Evolutionary conservation across 257 asterid species (phyloP).

Genomic region (Knoxia roxburghii): DNA sequence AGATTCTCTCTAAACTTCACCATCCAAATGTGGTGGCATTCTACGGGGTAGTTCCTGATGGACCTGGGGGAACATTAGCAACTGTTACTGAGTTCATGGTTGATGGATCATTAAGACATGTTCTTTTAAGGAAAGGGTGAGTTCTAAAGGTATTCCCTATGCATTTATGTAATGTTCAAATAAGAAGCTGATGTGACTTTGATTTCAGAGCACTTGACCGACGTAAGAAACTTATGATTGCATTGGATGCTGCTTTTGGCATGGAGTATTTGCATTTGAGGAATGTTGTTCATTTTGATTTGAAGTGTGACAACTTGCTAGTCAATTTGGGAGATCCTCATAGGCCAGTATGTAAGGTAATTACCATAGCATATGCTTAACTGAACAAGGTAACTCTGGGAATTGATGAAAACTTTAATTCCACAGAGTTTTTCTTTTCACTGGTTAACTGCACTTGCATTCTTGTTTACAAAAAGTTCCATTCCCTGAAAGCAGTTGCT

Average conservation of each 20-base stretch:
- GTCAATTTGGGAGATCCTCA: constrained; percentile 87
- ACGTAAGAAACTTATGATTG: constrained; percentile 64
- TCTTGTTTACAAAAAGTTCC: not conserved
- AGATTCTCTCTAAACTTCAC: constrained; percentile 75
- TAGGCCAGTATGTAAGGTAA: constrained; percentile 87
- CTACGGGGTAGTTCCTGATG: constrained; percentile 91
- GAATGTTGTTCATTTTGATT: constrained; percentile 78
- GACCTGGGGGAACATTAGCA: constrained; percentile 73
- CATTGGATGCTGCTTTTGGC: constrained; percentile 52
- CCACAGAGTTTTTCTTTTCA: not conserved
- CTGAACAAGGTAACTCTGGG: too few relatives aligned
- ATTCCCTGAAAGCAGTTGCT: not conserved
- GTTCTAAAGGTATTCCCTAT: constrained; percentile 15
- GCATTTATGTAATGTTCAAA: too few relatives aligned
- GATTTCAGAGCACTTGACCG: constrained; percentile 56
- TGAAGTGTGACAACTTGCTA: constrained; percentile 86
- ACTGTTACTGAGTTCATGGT: constrained; percentile 84
- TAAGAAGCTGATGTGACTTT: constrained; percentile 11
- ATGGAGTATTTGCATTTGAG: constrained; percentile 64
- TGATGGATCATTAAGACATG: constrained; percentile 72
- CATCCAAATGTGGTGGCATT: constrained; percentile 90
- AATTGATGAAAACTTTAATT: too few relatives aligned
- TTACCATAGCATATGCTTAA: too few relatives aligned
- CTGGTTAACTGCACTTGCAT: not conserved
- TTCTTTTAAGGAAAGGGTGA: constrained; percentile 67